Evolutionary conservation across 2,329 filamentous ascomycete genomes (phyloP).

Genomic region (Sporothrix pallida): DNA sequence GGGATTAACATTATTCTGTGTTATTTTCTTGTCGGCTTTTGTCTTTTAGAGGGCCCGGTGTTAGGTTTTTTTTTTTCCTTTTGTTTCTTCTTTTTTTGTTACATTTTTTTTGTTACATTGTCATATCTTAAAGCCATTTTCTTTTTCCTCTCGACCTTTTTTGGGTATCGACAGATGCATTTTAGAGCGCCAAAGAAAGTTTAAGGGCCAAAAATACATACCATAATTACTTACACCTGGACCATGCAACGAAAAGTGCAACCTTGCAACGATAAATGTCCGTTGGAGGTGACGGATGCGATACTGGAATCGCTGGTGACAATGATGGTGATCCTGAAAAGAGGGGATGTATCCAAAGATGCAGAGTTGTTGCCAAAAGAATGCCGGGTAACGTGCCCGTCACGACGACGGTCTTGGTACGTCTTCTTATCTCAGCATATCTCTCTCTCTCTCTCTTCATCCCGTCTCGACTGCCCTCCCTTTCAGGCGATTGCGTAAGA

Average conservation of each 20-base stretch:
- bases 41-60: slow-evolving; percentile 15
- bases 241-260: too few species aligned
- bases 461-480: background rate
- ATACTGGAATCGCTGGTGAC: background rate
- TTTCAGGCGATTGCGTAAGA: slow-evolving; percentile 1
- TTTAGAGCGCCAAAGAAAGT: slow-evolving; percentile 22
- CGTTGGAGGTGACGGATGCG: background rate
- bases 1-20: background rate
- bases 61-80: background rate
- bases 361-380: background rate
- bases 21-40: slow-evolving; percentile 7
- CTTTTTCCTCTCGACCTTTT: background rate
- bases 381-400: slow-evolving; percentile 9
- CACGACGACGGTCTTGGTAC: background rate
- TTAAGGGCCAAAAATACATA: background rate
- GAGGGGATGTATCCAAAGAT: background rate
- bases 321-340: background rate
- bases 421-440: background rate
- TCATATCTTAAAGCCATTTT: background rate
- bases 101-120: slow-evolving; percentile 5
- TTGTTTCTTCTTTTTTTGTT: background rate
- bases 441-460: background rate
- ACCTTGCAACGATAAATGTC: background rate
- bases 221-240: background rate
- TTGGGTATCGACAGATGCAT: background rate